Percentiles rank a stretch among this genome's conserved stretches.
phyloP scores from a whole-genome alignment of 2,329 filamentous ascomycete species.

The Botrytis byssoidea region DNA sequence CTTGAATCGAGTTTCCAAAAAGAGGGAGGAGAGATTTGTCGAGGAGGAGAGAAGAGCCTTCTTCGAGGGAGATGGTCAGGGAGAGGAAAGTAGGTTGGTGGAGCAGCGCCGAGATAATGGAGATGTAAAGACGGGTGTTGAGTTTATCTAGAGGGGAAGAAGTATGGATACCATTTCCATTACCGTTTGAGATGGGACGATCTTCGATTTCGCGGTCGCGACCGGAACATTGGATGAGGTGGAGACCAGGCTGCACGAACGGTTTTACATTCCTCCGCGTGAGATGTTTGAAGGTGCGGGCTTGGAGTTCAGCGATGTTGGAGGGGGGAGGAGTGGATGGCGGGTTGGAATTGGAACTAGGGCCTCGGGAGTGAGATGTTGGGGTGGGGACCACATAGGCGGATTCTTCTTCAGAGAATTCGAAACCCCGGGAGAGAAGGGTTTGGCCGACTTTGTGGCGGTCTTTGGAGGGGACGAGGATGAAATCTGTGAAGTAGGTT shows the following conservation, averaged over 20 bases:
- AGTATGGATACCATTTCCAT: slow-evolving; percentile 26
- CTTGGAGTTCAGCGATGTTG: slow-evolving; percentile 75
- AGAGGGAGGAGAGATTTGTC: slow-evolving; percentile 65
- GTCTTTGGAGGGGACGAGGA: slow-evolving; percentile 78
- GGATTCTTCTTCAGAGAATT: slow-evolving; percentile 72
- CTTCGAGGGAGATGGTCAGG: slow-evolving; percentile 69
- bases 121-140: slow-evolving; percentile 62
- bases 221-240: slow-evolving; percentile 80
- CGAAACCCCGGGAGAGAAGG: slow-evolving; percentile 76
- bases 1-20: slow-evolving; percentile 73
- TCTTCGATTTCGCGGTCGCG: slow-evolving; percentile 39
- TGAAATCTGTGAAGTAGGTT: slow-evolving; percentile 96
- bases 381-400: slow-evolving; percentile 58
- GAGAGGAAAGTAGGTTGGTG: slow-evolving; percentile 69
- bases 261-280: slow-evolving; percentile 73
- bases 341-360: slow-evolving; percentile 46
- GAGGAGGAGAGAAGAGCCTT: slow-evolving; percentile 70
- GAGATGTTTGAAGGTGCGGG: slow-evolving; percentile 80
- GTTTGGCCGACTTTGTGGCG: slow-evolving; percentile 73
- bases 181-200: slow-evolving; percentile 41
- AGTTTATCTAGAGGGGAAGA: slow-evolving; percentile 56
- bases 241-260: slow-evolving; percentile 64
- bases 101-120: slow-evolving; percentile 59
- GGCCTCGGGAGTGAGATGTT: slow-evolving; percentile 38
- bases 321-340: slow-evolving; percentile 75